Conservation (phyloP, 495 filamentous ascomycete species). For the Evernia prunastri region DNA sequence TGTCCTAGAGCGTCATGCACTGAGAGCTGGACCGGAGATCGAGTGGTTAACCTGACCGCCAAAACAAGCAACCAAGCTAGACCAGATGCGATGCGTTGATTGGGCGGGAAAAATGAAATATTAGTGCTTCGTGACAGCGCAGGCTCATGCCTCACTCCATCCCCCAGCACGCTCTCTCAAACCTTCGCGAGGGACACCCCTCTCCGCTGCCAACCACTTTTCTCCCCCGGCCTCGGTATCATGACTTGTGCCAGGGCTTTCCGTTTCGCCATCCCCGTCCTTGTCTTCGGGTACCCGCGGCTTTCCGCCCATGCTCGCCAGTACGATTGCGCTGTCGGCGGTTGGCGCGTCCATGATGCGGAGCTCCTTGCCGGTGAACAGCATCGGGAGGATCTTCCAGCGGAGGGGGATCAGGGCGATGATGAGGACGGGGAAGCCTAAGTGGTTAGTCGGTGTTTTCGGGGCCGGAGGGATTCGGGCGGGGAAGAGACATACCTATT, state of each 20-base stretch:
- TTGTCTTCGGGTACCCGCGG: conserved; percentile 27
- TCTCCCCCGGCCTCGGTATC: conserved; percentile 2
- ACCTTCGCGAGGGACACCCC: conserved; percentile 10
- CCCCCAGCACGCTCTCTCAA: conserved; percentile 3
- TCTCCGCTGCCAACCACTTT: conserved; percentile 12
- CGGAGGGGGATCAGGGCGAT: conserved; percentile 37
- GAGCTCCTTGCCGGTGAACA: conserved; percentile 36
- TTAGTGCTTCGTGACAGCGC: not conserved
- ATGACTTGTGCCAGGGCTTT: not conserved
- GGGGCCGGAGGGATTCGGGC: not conserved
- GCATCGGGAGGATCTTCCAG: conserved; percentile 32
- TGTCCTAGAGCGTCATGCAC: no score
- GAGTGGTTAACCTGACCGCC: no score
- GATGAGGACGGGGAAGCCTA: conserved; percentile 41
- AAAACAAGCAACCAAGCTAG: not conserved
- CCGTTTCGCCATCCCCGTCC: not conserved
- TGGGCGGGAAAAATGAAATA: not conserved
- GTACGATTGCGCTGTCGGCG: conserved; percentile 26
- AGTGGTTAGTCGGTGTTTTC: not conserved
- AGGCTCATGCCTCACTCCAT: conserved; percentile 5
- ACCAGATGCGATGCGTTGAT: not conserved
- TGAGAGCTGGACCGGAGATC: no score
- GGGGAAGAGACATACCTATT: conserved; percentile 22
- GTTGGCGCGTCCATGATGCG: conserved; percentile 36
- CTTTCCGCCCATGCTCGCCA: conserved; percentile 33